Evolutionary conservation across 768 basidiomycete species (phyloP).

Genomic region (Phaeotremella fagi): DNA sequence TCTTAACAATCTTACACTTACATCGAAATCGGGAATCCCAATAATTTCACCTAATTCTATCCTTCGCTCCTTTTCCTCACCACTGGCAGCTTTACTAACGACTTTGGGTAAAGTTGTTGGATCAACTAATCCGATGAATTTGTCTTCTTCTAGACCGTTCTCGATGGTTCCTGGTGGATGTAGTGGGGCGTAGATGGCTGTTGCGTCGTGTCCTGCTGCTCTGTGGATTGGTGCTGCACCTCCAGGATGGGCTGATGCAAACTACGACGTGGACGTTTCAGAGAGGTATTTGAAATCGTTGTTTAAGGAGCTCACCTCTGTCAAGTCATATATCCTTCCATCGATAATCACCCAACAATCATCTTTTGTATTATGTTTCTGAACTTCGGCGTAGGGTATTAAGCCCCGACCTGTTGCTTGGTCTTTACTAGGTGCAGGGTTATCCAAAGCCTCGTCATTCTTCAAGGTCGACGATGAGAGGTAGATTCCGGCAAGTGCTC

Average conservation of each 20-base stretch:
- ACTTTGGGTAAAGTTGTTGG: constrained; percentile 35
- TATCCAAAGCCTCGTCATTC: constrained; percentile 22
- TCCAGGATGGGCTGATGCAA: constrained; percentile 44
- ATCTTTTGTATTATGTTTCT: constrained; percentile 39
- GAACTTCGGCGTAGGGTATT: constrained; percentile 44
- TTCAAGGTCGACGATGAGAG: not conserved
- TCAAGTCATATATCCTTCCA: constrained; percentile 46
- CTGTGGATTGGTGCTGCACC: constrained; percentile 39
- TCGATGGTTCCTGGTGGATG: constrained; percentile 49
- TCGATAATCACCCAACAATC: constrained; percentile 46
- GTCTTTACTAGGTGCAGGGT: constrained; percentile 22
- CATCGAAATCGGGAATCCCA: constrained; percentile 46
- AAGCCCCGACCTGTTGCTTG: constrained; percentile 25
- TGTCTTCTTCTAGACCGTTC: constrained; percentile 27
- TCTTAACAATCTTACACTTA: constrained; percentile 11
- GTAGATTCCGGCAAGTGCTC: not conserved
- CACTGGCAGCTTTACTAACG: constrained; percentile 9
- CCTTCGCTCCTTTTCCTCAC: constrained; percentile 29
- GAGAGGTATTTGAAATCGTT: not conserved
- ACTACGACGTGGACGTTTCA: constrained; percentile 26
- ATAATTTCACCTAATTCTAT: constrained; percentile 42
- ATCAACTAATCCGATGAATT: constrained; percentile 38
- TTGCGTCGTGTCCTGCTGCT: constrained; percentile 43
- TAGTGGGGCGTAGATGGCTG: constrained; percentile 38
- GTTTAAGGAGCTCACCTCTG: constrained; percentile 32